phyloP scores from a whole-genome alignment of 495 filamentous ascomycete genomes.

The Cenococcum geophilum region DNA sequence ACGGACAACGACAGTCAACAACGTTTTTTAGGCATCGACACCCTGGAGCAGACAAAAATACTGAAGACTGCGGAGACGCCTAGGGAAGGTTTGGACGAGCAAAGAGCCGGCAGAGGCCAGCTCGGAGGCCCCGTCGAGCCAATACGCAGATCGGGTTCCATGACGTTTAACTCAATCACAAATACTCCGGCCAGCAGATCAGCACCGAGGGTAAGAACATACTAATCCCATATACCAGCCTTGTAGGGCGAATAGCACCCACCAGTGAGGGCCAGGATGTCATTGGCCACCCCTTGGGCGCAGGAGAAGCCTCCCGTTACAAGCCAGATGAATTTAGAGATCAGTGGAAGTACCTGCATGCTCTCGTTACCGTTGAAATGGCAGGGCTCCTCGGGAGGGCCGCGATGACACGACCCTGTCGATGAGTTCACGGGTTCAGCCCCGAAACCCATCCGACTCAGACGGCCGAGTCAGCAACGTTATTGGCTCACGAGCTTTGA shows the following conservation, averaged over 20 bases:
- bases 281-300: slow-evolving; percentile 14
- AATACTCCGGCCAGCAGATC: slow-evolving; percentile 14
- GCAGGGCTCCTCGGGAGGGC: slow-evolving; percentile 27
- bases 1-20: slow-evolving; percentile 24
- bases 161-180: slow-evolving; percentile 12
- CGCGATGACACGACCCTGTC: slow-evolving; percentile 25
- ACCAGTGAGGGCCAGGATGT: neutral
- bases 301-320: slow-evolving; percentile 12
- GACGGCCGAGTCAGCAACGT: slow-evolving; percentile 16
- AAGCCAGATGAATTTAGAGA: slow-evolving; percentile 12
- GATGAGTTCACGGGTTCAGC: slow-evolving; percentile 21
- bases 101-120: slow-evolving; percentile 12
- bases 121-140: slow-evolving; percentile 28
- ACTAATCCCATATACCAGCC: slow-evolving; percentile 17
- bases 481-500: slow-evolving; percentile 12
- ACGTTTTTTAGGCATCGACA: slow-evolving; percentile 25
- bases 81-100: slow-evolving; percentile 14
- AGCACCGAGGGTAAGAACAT: slow-evolving; percentile 13
- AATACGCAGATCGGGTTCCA: slow-evolving; percentile 12
- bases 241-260: slow-evolving; percentile 20
- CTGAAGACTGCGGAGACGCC: slow-evolving; percentile 13
- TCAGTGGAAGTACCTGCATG: slow-evolving; percentile 29
- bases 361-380: slow-evolving; percentile 27
- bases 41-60: slow-evolving; percentile 4
- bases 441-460: slow-evolving; percentile 12